These are phyloP conservation scores for Steccherinum ochraceum DNA, from an alignment of 768 basidiomycete genomes.

Conservation along the genomic window DNA sequence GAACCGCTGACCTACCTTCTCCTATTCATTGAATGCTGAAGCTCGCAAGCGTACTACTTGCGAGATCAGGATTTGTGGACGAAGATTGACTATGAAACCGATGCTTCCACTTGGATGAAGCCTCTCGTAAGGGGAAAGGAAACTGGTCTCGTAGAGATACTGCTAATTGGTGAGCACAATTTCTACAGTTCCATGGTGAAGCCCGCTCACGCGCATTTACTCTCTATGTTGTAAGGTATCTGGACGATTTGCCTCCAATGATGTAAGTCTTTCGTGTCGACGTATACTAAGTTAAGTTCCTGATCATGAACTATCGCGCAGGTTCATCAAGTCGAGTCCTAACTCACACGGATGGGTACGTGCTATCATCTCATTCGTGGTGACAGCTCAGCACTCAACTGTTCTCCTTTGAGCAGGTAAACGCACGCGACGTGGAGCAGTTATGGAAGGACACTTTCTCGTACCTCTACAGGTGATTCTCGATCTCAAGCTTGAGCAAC, in stretches of 20 bases:
- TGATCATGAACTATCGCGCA: slow-evolving; percentile 16
- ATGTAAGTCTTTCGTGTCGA: slow-evolving; percentile 36
- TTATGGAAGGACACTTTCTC: slow-evolving; percentile 74
- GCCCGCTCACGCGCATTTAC: too few species aligned
- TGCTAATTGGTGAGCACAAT: slow-evolving; percentile 74
- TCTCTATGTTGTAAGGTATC: slow-evolving; percentile 34
- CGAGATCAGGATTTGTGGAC: slow-evolving; percentile 67
- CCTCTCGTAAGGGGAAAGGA: slow-evolving; percentile 57
- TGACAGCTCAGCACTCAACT: background rate
- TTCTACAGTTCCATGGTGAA: too few species aligned
- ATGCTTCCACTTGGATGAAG: slow-evolving; percentile 69
- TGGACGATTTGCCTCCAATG: slow-evolving; percentile 73
- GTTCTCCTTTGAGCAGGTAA: slow-evolving; percentile 37
- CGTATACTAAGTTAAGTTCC: background rate
- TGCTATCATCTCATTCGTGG: background rate
- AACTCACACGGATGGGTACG: slow-evolving; percentile 71
- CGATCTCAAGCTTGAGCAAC: background rate
- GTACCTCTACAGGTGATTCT: slow-evolving; percentile 51
- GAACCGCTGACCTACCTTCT: background rate
- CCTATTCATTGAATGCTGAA: too few species aligned
- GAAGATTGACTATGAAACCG: slow-evolving; percentile 57
- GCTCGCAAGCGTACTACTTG: slow-evolving; percentile 61
- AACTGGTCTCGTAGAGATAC: slow-evolving; percentile 59
- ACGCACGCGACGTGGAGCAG: slow-evolving; percentile 56
- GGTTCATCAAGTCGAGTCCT: slow-evolving; percentile 62